Base-by-base conservation (phyloP, 1,284 basidiomycete species). In the Irpex sp. region DNA sequence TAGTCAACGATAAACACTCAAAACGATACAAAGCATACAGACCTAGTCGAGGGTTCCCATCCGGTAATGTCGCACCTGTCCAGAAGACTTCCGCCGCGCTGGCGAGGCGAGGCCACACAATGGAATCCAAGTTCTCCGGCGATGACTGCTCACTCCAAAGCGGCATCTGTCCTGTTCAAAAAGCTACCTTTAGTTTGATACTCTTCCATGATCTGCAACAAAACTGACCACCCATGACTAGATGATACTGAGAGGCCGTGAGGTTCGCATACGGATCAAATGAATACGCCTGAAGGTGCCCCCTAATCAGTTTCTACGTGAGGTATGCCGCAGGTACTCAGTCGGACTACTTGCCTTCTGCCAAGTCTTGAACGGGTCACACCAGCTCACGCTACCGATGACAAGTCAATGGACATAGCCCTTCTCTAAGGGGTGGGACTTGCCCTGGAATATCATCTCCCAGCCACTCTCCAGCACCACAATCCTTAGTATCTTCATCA, bases 11-110 rank as follows among this genome's bases (percentile, higher is more conserved):
- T 15, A 26, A 26, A 26, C n/a, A 17, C n/a, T 13, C 31, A 19
- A 40, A 15, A 7, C 9, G 2, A 38, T 34, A 17, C 21, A 34
- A 36, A 34, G 31, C 54, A 34, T 9, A 54, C 69, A 11, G 59
- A 70, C 69, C 64, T 15, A 71, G 40, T 17, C 71, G 69, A 1
- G 69, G 56, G 0, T 65, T 61, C 7, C 70, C 72, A 38, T 72
- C 70, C 2, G 70, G 70, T 36, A 71, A 49, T 0, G 62, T 66
- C 4, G 80, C 78, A 0, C 93, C 91, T 1, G 85, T 87, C 92
- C 92, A 94, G 75, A 91, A 94, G 5, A 94, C 74, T 76, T 95
- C 93, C 0, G 91, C 91, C 1, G 85, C 83, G 0, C 85, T 81
- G 0, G 90, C 90, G 11, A 90, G 87, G 54, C 92, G 81, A 0